Conservation (phyloP, 192 early-diverging fungal genomes). For the Backusella westeae region DNA sequence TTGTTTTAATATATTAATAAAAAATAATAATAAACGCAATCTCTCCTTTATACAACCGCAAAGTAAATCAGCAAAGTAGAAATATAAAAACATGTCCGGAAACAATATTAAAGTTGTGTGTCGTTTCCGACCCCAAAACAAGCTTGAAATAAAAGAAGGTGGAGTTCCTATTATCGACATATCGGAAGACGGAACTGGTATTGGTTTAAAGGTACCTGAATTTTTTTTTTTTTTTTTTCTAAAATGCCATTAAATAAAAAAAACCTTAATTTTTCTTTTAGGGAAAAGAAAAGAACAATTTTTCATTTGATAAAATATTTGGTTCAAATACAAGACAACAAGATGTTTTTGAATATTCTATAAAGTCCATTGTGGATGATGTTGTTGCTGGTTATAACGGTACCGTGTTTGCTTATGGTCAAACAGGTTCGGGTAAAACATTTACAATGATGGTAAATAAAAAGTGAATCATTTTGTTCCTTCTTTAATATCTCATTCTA, state of each 20-base stretch:
- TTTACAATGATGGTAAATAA: conserved; percentile 77
- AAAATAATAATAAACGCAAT: neutral
- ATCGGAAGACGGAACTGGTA: conserved; percentile 70
- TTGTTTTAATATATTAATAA: neutral
- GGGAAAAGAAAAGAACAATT: conserved; percentile 47
- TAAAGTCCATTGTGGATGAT: conserved; percentile 86
- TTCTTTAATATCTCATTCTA: neutral
- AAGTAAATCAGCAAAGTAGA: neutral
- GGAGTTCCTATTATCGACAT: conserved; percentile 84
- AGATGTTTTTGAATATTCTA: conserved; percentile 90
- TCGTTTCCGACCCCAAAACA: conserved; percentile 95
- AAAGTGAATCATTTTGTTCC: neutral
- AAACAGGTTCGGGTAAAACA: conserved; percentile 97
- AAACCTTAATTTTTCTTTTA: neutral
- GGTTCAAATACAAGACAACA: conserved; percentile 77
- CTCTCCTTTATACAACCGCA: neutral
- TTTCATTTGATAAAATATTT: conserved; percentile 93
- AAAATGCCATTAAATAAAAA: neutral
- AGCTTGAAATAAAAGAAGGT: conserved; percentile 87
- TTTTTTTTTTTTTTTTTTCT: neutral
- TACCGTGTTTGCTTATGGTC: conserved; percentile 99
- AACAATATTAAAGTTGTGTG: conserved; percentile 97
- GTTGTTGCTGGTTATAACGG: conserved; percentile 86
- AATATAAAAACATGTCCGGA: conserved; percentile 47
- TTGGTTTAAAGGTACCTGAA: conserved; percentile 36